These are phyloP conservation scores for Galerina sulciceps DNA, from an alignment of 768 basidiomycete genomes.

Conservation along the genomic window DNA sequence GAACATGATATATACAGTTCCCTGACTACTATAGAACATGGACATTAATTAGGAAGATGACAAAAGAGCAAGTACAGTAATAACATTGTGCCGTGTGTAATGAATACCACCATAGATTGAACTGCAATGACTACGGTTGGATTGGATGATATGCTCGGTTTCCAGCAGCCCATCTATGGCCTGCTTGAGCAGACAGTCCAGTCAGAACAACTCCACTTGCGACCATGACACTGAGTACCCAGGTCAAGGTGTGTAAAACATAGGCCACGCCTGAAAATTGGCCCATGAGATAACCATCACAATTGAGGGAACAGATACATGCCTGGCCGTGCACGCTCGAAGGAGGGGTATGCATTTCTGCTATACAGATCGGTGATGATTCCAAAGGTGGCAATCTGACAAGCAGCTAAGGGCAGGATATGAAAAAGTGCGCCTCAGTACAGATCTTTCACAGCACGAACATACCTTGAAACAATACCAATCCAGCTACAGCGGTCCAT, in stretches of 20 bases:
- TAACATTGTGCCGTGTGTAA: no score
- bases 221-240: slow-evolving; percentile 60
- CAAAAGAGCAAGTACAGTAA: no score
- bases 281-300: neutral
- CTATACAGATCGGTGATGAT: slow-evolving; percentile 67
- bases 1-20: neutral
- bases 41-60: no score
- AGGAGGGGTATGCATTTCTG: slow-evolving; percentile 47
- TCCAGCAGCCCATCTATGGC: slow-evolving; percentile 78
- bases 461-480: slow-evolving; percentile 66
- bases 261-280: slow-evolving; percentile 57
- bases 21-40: no score
- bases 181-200: slow-evolving; percentile 64
- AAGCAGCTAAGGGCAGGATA: slow-evolving; percentile 43
- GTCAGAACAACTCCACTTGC: slow-evolving; percentile 60
- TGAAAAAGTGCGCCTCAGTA: neutral
- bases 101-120: no score
- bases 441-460: neutral
- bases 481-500: slow-evolving; percentile 73
- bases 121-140: slow-evolving; percentile 3
- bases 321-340: slow-evolving; percentile 67
- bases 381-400: slow-evolving; percentile 63
- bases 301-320: slow-evolving; percentile 17
- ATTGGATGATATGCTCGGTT: slow-evolving; percentile 65
- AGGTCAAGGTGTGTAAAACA: slow-evolving; percentile 60